Evolutionary conservation across 768 basidiomycete species (phyloP), one percentile per base, ranked within the genome.

Genomic region (Agaricus subrufescens): DNA sequence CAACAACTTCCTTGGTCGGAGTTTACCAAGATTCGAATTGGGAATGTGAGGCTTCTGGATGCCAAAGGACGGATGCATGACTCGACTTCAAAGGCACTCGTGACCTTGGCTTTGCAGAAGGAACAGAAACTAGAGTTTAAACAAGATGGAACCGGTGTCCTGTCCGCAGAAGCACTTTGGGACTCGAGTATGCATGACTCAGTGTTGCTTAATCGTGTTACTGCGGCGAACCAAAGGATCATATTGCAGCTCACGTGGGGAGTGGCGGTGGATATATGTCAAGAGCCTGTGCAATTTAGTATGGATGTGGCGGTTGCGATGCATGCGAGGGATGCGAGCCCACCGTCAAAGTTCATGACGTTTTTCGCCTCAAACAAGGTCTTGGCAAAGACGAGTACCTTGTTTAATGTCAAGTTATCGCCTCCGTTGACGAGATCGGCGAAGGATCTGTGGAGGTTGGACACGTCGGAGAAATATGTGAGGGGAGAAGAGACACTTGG

Each of bases 391-490:
- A 83, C 86, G 39, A 91, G 88, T 64, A 83, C 84, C n/a, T 80
- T 97, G 45, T 99, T 95, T 75, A 81, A 77, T 31, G 79, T 98
- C 48, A 79, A 82, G 45, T 77, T 98, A 31, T 84, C 84, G 2
- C 94, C 96, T 11, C 89, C 91, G 14, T 73, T 91, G 58, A 93
- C 91, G 19, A 85, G 92, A 44, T 94, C 89, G 0, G 82, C 92
- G 2, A 85, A 85, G 66, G 94, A 98, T 60, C 76, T 99, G 12
- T 98, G 96, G 97, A 77, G 94, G 40, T 75, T 98, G 50, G 94
- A 99, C 72, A 98, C 96, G 1, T 86, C 91, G 29, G 89, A 91
- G 71, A 95, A 94, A 68, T 98, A 95, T 70, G 94, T 99, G 0
- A 81, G 87, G 45, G 96, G 96, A 7, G 95, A 98, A 67, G 95